Base-by-base conservation (phyloP, 371 early-diverging fungal genomes). In the Mucor plumbeus region DNA sequence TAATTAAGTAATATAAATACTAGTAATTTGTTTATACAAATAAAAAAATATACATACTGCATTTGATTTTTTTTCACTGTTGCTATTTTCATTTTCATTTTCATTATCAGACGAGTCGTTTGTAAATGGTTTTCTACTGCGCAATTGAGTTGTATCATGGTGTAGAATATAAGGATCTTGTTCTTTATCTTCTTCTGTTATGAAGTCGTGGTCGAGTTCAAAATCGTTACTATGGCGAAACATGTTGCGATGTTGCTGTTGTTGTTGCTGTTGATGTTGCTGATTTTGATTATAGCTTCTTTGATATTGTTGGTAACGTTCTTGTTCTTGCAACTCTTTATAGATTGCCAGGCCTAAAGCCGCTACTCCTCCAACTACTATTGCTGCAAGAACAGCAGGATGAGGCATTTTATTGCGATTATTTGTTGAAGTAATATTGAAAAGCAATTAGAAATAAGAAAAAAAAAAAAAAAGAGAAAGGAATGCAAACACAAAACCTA, bases 381-480 rank as follows among this genome's bases (percentile, higher is more conserved):
- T 19, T 19, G 48, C 50, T 41, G 36, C 56, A 40, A 63, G 1
- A n/a, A 63, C 47, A 39, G 41, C 48, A 63, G 68, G 68, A 40
- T 68, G 68, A 26, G 15, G 21, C 57, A 61, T 58, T 10, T 54
- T 54, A 26, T 2, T 26, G 5, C 9, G n/a, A 19, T 55, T 55
- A 2, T 26, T 48, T 9, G 17, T 44, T 7, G 35, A 55, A 35
- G 59, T 21, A 58, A 47, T 7, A 57, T 33, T 41, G 19, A 50
- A 50, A 17, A 58, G 44, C 40, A 54, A 34, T 10, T n/a, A 21
- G 17, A 26, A 17, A n/a, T n/a, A n/a, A 17, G 34, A 13, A 61
- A 10, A 7, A 47, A 61, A 57, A 73, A 67, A 34, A 80, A 26
- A 26, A 3, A 26, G 26, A 26, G 26, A 26, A 26, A 26, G 26